phyloP scores from a whole-genome alignment of 2,329 filamentous ascomycete genomes.

The Cadophora malorum region DNA sequence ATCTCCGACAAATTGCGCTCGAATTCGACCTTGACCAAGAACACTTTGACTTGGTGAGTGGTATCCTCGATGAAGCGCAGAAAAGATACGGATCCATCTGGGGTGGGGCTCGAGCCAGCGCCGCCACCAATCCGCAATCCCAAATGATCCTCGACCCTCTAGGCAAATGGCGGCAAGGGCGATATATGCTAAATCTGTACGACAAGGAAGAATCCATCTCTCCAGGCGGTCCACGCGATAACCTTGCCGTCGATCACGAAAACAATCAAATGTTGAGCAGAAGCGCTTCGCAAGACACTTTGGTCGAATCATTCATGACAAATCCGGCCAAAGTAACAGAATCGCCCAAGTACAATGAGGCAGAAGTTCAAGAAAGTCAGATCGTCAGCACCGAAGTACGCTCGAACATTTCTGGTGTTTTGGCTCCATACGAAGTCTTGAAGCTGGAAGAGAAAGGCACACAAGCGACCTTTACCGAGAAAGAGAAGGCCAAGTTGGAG shows the following conservation, averaged over 20 bases:
- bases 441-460: no score
- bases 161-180: neutral
- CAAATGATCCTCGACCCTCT: neutral
- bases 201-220: neutral
- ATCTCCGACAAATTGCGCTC: neutral
- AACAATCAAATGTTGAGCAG: neutral
- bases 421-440: no score
- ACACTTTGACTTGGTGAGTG: neutral
- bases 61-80: neutral
- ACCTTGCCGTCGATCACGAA: neutral
- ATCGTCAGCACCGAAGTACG: neutral
- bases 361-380: neutral
- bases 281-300: neutral
- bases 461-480: no score
- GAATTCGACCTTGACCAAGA: neutral
- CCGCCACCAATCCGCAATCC: neutral
- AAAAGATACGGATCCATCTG: neutral
- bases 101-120: neutral
- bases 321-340: neutral
- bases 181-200: neutral
- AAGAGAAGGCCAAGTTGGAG: no score
- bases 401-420: no score
- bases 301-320: neutral
- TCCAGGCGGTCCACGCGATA: neutral
- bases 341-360: neutral